These are phyloP conservation scores for Chlorella ohadii DNA, from an alignment of 139 green algal genomes.

Conservation along the genomic window DNA sequence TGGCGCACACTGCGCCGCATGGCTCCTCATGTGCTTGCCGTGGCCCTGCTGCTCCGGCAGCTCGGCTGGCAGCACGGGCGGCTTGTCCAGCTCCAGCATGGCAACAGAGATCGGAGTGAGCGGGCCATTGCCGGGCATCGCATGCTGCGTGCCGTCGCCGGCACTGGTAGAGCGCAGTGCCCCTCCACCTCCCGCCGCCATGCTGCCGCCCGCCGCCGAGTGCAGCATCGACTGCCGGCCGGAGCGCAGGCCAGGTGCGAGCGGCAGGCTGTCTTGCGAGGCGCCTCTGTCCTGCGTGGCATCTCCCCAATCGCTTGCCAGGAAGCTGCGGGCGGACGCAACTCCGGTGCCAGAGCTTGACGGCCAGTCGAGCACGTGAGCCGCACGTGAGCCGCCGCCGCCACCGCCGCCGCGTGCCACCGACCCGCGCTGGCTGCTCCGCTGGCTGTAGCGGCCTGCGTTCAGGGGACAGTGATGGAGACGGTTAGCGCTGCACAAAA, in stretches of 20 bases:
- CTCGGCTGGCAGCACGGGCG: neutral
- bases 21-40: neutral
- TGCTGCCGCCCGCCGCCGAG: too few species aligned
- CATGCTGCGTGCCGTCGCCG: too few species aligned
- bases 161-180: neutral
- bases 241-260: too few species aligned
- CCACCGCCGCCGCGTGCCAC: neutral
- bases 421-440: neutral
- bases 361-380: too few species aligned
- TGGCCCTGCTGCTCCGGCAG: neutral
- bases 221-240: too few species aligned
- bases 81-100: neutral
- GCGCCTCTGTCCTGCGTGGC: neutral
- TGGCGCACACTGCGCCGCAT: neutral
- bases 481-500: too few species aligned
- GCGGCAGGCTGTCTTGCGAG: too few species aligned
- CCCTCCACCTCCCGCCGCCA: neutral
- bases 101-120: neutral
- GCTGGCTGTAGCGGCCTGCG: conserved; percentile 4
- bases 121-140: neutral
- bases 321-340: neutral
- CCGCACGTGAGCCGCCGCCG: neutral
- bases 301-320: neutral
- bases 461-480: too few species aligned
- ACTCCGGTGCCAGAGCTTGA: neutral